These are phyloP conservation scores for Arthrobotrys sphaeroides DNA, from an alignment of 2,329 filamentous ascomycete species.

Conservation along the genomic window DNA sequence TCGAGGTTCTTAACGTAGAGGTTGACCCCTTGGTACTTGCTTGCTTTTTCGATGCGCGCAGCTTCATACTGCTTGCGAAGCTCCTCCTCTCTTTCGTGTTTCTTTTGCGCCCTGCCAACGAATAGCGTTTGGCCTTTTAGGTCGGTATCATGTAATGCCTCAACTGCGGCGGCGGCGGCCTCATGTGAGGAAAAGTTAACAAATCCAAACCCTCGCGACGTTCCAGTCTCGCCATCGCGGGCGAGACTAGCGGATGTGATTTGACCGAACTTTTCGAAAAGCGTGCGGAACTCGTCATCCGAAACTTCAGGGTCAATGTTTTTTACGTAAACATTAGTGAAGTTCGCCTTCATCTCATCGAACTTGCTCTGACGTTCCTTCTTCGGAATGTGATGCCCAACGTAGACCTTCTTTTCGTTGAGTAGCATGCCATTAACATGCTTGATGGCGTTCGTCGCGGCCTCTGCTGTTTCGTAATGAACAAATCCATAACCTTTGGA, in stretches of 20 bases:
- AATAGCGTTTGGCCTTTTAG: conserved; percentile 96
- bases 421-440: conserved; percentile 99
- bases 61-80: conserved; percentile 98
- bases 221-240: conserved; percentile 81
- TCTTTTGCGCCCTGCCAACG: conserved; percentile 98
- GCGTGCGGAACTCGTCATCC: conserved; percentile 91
- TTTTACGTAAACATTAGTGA: conserved; percentile 99
- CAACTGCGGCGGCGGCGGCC: conserved; percentile 83
- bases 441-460: conserved; percentile 96
- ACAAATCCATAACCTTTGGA: conserved; percentile 99
- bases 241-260: conserved; percentile 96
- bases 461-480: conserved; percentile 99
- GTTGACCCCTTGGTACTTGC: conserved; percentile 99
- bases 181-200: conserved; percentile 96
- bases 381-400: conserved; percentile 99
- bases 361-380: conserved; percentile 99
- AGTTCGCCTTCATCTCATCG: conserved; percentile 99
- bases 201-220: conserved; percentile 94
- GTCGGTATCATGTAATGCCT: conserved; percentile 89
- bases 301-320: conserved; percentile 86
- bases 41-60: conserved; percentile 95
- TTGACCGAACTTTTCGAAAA: conserved; percentile 91
- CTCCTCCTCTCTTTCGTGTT: conserved; percentile 99
- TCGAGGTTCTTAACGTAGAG: conserved; percentile 99
- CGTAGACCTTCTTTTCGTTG: conserved; percentile 99